Conservation (phyloP, 2,329 filamentous ascomycete genomes). For the Knufia petricola region DNA sequence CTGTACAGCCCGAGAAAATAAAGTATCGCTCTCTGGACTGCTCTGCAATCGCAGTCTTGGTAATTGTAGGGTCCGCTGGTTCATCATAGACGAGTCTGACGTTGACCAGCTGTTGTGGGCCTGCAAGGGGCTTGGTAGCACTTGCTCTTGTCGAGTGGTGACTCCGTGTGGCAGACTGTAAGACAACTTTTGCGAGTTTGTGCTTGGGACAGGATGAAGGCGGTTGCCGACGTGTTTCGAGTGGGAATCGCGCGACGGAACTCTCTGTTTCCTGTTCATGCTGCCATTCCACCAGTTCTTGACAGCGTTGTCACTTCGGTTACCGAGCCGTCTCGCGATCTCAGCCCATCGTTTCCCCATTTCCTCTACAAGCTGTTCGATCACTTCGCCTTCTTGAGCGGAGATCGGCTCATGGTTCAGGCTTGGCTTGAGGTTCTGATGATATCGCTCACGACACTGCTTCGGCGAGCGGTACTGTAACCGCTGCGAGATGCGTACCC, state of each 20-base stretch:
- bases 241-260: slow-evolving; percentile 9
- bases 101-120: background rate
- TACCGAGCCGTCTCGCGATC: slow-evolving; percentile 70
- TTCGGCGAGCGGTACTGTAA: slow-evolving; percentile 76
- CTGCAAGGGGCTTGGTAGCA: background rate
- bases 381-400: slow-evolving; percentile 58
- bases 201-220: slow-evolving; percentile 16
- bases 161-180: background rate
- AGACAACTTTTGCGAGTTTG: slow-evolving; percentile 5
- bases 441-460: slow-evolving; percentile 88
- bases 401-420: slow-evolving; percentile 67
- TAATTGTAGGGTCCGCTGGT: background rate
- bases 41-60: background rate
- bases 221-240: slow-evolving; percentile 17
- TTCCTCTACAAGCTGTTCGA: slow-evolving; percentile 65
- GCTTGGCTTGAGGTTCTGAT: slow-evolving; percentile 78
- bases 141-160: background rate
- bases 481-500: slow-evolving; percentile 73
- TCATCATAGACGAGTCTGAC: background rate
- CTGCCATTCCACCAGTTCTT: slow-evolving; percentile 98
- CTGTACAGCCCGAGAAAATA: background rate
- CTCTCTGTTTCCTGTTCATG: slow-evolving; percentile 55
- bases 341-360: slow-evolving; percentile 89
- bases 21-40: background rate
- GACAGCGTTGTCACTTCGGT: slow-evolving; percentile 86